Evolutionary conservation across 169 alveolate genomes (phyloP), one percentile per base, ranked within the genome.

Genomic region (Eimeria acervulina): DNA sequence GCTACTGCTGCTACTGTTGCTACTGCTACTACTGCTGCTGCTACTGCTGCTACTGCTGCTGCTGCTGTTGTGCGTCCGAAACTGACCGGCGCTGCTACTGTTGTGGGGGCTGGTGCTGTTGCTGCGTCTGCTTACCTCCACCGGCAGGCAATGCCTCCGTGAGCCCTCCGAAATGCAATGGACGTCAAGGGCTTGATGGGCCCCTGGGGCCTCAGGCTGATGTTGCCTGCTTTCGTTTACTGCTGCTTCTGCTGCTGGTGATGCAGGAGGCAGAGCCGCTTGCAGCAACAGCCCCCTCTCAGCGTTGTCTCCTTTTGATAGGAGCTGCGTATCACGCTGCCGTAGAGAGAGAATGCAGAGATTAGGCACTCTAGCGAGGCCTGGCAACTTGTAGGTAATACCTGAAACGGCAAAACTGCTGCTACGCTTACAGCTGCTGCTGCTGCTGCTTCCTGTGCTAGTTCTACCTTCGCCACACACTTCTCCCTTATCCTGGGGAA

Each of bases 1-100:
- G 90, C 0, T 47, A 61, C 70, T 81, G 38, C 68, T 28, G 44
- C 61, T 80, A 36, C 31, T n/a, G 90, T 76, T 52, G 76, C 68
- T 47, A 47, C 40, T 42, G 33, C 44, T 44, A n/a, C 44, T n/a
- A 26, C 42, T 80, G 21, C 63, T 80, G 90, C 68, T 40, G 23
- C 70, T 80, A 26, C 55, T 23, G 66, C 42, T 80, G 4, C 40
- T 42, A 61, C 91, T 83, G n/a, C 63, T 52, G 52, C 47, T 83
- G 44, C 51, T 83, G 23, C 31, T 52, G 36, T 12, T 83, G 51
- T 52, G 31, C 33, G 3, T 31, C 33, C 47, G n/a, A 28, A 28
- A 33, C 44, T 47, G 59, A 10, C 33, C 19, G 91, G 51, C 31
- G 72, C 55, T 8, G 70, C 5, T 81, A 51, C 74, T 81, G 72